These are phyloP conservation scores for Cubamyces sp. DNA, from an alignment of 768 basidiomycete genomes.

Conservation along the genomic window DNA sequence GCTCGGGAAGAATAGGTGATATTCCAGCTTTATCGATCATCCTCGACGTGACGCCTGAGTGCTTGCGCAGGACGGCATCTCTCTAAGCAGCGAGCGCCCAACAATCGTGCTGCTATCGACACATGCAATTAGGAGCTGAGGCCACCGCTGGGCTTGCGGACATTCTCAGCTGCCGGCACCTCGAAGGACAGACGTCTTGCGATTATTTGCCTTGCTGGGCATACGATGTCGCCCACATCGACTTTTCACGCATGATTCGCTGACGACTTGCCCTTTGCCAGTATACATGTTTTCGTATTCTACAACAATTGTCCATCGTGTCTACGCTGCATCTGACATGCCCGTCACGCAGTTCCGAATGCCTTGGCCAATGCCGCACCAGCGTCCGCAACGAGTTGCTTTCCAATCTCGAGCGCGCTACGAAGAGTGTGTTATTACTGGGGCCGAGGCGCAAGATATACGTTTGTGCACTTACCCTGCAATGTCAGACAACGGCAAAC, in stretches of 20 bases:
- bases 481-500: background rate
- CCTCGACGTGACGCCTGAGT: conserved; percentile 5
- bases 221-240: background rate
- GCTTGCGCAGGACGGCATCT: conserved; percentile 7
- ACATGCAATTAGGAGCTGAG: background rate
- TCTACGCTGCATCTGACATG: background rate
- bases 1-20: conserved; percentile 4
- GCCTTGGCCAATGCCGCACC: conserved; percentile 38
- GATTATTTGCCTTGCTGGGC: background rate
- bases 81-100: background rate
- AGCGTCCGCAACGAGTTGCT: conserved; percentile 44
- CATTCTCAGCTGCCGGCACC: too few relatives aligned
- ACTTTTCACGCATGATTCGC: background rate
- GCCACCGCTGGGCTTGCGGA: too few relatives aligned
- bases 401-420: conserved; percentile 44
- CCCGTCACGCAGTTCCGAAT: conserved; percentile 30
- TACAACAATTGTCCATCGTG: background rate
- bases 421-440: background rate
- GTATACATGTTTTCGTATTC: background rate
- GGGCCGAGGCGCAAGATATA: background rate
- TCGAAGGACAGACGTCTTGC: background rate
- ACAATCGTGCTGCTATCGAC: background rate
- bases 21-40: background rate
- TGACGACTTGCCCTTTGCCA: too few relatives aligned
- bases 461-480: conserved; percentile 20